phyloP scores from a whole-genome alignment of 2,329 filamentous ascomycete genomes.

The Sordariomycetes sp. region DNA sequence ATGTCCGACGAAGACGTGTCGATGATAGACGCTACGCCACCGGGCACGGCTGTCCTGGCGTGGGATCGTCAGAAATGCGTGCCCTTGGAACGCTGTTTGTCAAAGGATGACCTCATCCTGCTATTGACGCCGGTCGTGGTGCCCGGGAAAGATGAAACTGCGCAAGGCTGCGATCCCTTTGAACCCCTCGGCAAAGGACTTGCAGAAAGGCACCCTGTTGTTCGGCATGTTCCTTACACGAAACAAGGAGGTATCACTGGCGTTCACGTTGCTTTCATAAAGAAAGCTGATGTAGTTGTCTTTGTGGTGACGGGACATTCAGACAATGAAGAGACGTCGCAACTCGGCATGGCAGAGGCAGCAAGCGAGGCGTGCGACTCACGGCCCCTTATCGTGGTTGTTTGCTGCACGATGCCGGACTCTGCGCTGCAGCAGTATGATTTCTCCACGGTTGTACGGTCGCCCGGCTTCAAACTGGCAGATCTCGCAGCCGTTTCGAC shows the following conservation, averaged over 20 bases:
- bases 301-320: slow-evolving; percentile 48
- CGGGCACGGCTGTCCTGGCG: slow-evolving; percentile 17
- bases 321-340: slow-evolving; percentile 36
- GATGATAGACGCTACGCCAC: not conserved
- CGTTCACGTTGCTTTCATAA: slow-evolving; percentile 54
- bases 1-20: slow-evolving; percentile 3
- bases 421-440: slow-evolving; percentile 24
- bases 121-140: slow-evolving; percentile 49
- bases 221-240: slow-evolving; percentile 66
- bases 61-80: slow-evolving; percentile 36
- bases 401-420: slow-evolving; percentile 36
- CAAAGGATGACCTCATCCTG: slow-evolving; percentile 45
- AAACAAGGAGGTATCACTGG: slow-evolving; percentile 53
- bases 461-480: slow-evolving; percentile 34
- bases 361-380: slow-evolving; percentile 33
- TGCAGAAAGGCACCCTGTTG: slow-evolving; percentile 45
- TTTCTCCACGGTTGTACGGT: slow-evolving; percentile 44
- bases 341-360: slow-evolving; percentile 40
- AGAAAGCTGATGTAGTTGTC: slow-evolving; percentile 47
- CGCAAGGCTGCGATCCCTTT: slow-evolving; percentile 55
- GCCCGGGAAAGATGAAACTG: slow-evolving; percentile 29
- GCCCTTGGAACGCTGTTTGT: slow-evolving; percentile 34
- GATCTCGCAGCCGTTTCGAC: slow-evolving; percentile 41
- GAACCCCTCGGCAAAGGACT: slow-evolving; percentile 60
- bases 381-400: slow-evolving; percentile 41